A percentile compares a stretch with the other conserved stretches of the same genome.
These are phyloP conservation scores for Boletus tylopilopsis DNA, from an alignment of 768 basidiomycete species.

Conservation along the genomic window DNA sequence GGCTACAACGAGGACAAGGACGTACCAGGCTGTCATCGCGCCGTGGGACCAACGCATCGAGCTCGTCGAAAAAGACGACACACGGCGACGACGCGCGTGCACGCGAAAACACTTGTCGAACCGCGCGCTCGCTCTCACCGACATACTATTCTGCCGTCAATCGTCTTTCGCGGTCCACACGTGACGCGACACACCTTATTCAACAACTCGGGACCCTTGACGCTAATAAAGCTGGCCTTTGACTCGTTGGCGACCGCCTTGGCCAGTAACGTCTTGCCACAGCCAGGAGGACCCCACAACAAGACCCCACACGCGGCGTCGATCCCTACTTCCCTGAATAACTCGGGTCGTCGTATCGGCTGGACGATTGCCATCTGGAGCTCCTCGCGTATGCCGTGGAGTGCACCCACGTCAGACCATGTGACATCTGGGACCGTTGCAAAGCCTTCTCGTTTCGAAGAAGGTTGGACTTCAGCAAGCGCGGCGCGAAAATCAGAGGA, in stretches of 20 bases:
- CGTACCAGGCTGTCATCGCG: conserved; percentile 85
- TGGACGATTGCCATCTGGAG: conserved; percentile 98
- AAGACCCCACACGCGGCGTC: conserved; percentile 90
- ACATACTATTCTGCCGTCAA: conserved; percentile 63
- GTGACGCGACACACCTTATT: conserved; percentile 87
- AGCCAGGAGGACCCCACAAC: conserved; percentile 98
- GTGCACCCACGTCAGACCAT: conserved; percentile 92
- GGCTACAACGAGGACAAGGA: conserved; percentile 2
- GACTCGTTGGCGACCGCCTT: conserved; percentile 98
- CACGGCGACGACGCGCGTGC: conserved; percentile 93
- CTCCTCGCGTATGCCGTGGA: conserved; percentile 83
- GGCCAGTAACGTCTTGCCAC: conserved; percentile 96
- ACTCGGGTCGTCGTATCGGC: conserved; percentile 84
- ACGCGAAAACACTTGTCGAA: conserved; percentile 90
- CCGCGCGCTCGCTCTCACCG: conserved; percentile 93
- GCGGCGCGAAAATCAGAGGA: conserved; percentile 77
- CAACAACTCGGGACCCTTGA: conserved; percentile 93
- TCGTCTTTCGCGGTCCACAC: too few species aligned
- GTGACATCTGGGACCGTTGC: conserved; percentile 94
- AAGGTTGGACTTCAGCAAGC: conserved; percentile 88
- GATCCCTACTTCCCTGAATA: conserved; percentile 88
- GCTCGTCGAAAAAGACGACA: conserved; percentile 93
- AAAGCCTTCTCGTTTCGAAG: conserved; percentile 96
- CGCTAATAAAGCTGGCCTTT: conserved; percentile 93
- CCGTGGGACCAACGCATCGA: conserved; percentile 88